Conservation (phyloP, 2,329 filamentous ascomycete genomes). For the Paracoccidioides brasiliensis region DNA sequence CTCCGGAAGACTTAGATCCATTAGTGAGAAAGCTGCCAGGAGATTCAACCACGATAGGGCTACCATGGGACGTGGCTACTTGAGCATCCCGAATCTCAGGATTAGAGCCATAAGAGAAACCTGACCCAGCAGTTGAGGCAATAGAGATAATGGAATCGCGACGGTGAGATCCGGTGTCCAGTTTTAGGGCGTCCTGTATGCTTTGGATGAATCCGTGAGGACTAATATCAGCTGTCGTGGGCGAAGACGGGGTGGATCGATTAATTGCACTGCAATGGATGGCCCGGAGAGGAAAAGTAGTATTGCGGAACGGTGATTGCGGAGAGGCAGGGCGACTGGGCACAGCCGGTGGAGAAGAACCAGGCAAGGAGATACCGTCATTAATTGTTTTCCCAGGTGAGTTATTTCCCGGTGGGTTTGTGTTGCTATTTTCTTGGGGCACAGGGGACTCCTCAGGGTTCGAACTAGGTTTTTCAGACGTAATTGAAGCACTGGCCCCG, state of each 20-base stretch:
- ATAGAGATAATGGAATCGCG: slow-evolving; percentile 12
- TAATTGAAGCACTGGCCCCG: not conserved
- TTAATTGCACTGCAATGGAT: not conserved
- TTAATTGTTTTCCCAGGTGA: not conserved
- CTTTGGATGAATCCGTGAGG: slow-evolving; percentile 22
- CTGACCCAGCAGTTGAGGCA: slow-evolving; percentile 18
- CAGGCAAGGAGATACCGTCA: not conserved
- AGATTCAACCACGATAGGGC: slow-evolving; percentile 15
- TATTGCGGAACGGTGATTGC: not conserved
- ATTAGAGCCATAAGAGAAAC: slow-evolving; percentile 12
- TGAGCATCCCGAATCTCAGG: slow-evolving; percentile 17
- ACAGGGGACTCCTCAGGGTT: not conserved
- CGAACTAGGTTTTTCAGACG: not conserved
- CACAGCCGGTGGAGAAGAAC: not conserved
- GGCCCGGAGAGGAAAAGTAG: not conserved
- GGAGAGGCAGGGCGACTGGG: not conserved
- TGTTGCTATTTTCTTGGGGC: not conserved
- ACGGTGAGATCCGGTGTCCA: slow-evolving; percentile 13
- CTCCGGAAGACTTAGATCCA: slow-evolving; percentile 15
- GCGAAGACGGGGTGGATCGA: not conserved
- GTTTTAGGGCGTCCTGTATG: slow-evolving; percentile 13
- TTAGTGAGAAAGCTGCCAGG: slow-evolving; percentile 14
- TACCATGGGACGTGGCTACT: slow-evolving; percentile 14
- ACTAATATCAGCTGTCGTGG: slow-evolving; percentile 10
- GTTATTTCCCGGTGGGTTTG: no score